These are phyloP conservation scores for Paspalum vaginatum DNA, from an alignment of 176 grass and related monocot species.

Conservation along the genomic window DNA sequence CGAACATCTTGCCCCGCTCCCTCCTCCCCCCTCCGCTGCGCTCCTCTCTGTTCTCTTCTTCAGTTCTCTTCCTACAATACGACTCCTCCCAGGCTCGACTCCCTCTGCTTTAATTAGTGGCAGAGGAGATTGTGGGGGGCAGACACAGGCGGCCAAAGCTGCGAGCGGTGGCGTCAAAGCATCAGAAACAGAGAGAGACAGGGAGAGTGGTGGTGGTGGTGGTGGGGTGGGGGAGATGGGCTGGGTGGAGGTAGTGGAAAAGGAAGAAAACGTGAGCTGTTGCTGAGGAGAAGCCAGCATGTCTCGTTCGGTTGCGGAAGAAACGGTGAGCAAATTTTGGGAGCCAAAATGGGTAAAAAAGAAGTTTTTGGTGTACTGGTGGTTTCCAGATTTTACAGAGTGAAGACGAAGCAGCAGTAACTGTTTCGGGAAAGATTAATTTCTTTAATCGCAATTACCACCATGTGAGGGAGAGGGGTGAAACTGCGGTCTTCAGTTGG, in stretches of 20 bases:
- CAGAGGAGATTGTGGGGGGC: constrained; percentile 1
- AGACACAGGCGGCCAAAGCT: constrained; percentile 42
- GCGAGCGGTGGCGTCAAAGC: constrained; percentile 52
- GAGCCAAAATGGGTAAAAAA: not conserved
- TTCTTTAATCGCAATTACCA: constrained; percentile 27
- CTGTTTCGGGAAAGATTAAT: not conserved
- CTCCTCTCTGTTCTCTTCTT: not conserved
- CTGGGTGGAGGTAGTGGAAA: constrained; percentile 38
- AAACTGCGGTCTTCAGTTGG: not conserved
- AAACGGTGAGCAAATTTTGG: not conserved
- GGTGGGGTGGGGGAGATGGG: constrained; percentile 24
- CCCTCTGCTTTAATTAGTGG: constrained; percentile 19
- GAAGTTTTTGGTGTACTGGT: not conserved
- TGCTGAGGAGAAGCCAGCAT: constrained; percentile 42
- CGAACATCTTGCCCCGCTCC: constrained; percentile 65
- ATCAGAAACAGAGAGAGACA: constrained; percentile 46
- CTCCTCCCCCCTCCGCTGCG: not conserved
- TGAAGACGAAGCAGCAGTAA: not conserved
- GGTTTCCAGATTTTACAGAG: not conserved
- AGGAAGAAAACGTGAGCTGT: constrained; percentile 56
- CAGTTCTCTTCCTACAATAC: not conserved
- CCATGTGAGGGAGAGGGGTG: not conserved
- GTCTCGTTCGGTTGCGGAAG: not conserved
- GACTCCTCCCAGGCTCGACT: not conserved
- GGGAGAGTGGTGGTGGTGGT: constrained; percentile 18